phyloP scores from a whole-genome alignment of 495 filamentous ascomycete species.

The Podospora conica region DNA sequence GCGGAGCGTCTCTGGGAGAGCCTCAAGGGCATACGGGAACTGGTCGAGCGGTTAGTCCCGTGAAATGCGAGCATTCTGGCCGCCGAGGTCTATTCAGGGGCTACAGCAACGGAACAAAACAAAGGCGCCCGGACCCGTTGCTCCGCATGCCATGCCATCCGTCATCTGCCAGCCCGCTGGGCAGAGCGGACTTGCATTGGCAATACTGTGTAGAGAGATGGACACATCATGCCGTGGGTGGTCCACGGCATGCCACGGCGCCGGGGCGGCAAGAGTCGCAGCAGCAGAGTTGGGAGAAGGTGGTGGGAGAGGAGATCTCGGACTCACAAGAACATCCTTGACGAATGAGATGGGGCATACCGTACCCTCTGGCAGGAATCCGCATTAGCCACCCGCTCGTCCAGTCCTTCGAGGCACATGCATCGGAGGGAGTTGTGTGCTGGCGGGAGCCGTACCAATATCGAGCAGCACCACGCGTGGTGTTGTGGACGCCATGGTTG shows the following conservation, averaged over 20 bases:
- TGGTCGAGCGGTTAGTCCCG: conserved; percentile 22
- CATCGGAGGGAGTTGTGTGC: conserved; percentile 9
- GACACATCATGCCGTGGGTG: conserved; percentile 14
- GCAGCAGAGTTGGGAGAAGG: conserved; percentile 1
- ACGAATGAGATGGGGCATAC: conserved; percentile 67
- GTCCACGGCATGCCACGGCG: conserved; percentile 6
- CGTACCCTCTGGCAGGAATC: conserved; percentile 52
- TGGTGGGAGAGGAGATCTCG: conserved; percentile 11
- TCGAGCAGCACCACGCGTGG: conserved; percentile 40
- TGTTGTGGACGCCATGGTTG: neutral
- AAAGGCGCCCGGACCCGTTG: neutral
- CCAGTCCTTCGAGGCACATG: conserved; percentile 25
- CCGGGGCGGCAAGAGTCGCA: conserved; percentile 9
- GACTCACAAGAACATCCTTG: conserved; percentile 61
- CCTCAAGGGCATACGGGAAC: conserved; percentile 65
- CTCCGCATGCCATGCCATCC: neutral
- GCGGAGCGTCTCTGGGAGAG: conserved; percentile 51
- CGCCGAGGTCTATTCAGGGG: neutral
- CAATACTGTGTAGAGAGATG: neutral
- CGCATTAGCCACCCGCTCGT: conserved; percentile 33
- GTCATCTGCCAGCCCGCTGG: neutral
- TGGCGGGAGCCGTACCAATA: conserved; percentile 35
- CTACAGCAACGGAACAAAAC: neutral
- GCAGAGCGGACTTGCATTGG: no score
- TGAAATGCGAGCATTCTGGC: neutral